These are phyloP conservation scores for Tephrocybe rancida DNA, from an alignment of 768 basidiomycete species.

Conservation along the genomic window DNA sequence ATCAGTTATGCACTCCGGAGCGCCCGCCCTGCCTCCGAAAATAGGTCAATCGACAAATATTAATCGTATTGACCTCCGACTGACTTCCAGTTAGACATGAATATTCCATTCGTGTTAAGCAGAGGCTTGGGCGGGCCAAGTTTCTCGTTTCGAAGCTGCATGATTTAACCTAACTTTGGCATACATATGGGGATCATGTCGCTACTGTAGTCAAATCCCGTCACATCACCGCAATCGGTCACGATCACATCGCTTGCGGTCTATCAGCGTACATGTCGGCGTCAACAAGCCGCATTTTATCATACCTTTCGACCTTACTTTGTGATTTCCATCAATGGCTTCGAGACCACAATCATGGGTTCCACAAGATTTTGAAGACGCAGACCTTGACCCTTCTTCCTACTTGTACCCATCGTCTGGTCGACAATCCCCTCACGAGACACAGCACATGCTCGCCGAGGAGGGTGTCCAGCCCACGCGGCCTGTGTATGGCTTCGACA, in stretches of 20 bases:
- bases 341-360: constrained; percentile 21
- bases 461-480: constrained; percentile 11
- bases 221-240: constrained; percentile 19
- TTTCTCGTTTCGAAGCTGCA: too few species aligned
- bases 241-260: constrained; percentile 8
- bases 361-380: constrained; percentile 22
- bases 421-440: constrained; percentile 15
- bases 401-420: constrained; percentile 2
- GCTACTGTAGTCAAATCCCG: neutral
- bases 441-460: constrained; percentile 16
- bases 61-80: too few species aligned
- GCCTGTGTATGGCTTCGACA: constrained; percentile 6
- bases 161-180: too few species aligned
- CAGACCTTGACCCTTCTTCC: constrained; percentile 20
- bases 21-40: too few species aligned
- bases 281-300: constrained; percentile 15
- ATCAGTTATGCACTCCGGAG: too few species aligned
- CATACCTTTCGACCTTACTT: neutral
- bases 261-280: constrained; percentile 14
- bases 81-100: too few species aligned
- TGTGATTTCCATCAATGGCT: constrained; percentile 15
- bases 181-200: neutral
- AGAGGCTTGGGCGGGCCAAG: too few species aligned
- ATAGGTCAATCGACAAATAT: too few species aligned
- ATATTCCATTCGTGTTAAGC: too few species aligned